These are phyloP conservation scores for Mycena galericulata DNA, from an alignment of 768 basidiomycete genomes.

Conservation along the genomic window DNA sequence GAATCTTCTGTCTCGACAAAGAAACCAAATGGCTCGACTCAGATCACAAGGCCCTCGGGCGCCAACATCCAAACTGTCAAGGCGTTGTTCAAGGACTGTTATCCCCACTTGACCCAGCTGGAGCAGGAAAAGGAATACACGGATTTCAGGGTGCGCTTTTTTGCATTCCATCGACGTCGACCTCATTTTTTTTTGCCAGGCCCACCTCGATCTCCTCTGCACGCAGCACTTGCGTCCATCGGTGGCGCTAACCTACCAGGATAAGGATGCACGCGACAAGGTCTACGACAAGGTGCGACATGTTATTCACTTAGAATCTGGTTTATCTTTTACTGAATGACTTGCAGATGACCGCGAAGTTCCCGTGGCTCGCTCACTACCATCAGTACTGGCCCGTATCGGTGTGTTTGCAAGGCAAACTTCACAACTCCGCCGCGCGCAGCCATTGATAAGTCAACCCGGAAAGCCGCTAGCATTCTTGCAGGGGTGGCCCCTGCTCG, in stretches of 20 bases:
- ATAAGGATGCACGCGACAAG: not conserved
- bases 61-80: conserved; percentile 11
- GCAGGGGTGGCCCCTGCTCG: not conserved
- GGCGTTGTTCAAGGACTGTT: conserved; percentile 1
- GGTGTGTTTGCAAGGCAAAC: conserved; percentile 15
- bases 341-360: conserved; percentile 4
- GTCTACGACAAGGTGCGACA: not conserved
- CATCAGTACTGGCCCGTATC: conserved; percentile 3
- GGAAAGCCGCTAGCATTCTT: not conserved
- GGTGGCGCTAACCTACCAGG: not conserved
- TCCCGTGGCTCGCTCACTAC: conserved; percentile 4
- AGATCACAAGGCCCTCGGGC: not conserved
- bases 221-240: not conserved
- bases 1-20: not conserved
- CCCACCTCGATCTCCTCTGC: not conserved
- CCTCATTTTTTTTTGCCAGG: conserved; percentile 3
- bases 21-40: not conserved
- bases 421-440: conserved; percentile 19
- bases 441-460: not conserved
- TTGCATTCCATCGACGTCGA: not conserved
- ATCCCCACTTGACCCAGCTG: not conserved
- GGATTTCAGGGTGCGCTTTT: conserved; percentile 4
- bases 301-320: not conserved
- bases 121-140: conserved; percentile 2
- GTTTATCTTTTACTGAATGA: not conserved